Evolutionary conservation across 306 rosid genomes (phyloP), one percentile per base, ranked within the genome.

Genomic region (Canavalia gladiata): DNA sequence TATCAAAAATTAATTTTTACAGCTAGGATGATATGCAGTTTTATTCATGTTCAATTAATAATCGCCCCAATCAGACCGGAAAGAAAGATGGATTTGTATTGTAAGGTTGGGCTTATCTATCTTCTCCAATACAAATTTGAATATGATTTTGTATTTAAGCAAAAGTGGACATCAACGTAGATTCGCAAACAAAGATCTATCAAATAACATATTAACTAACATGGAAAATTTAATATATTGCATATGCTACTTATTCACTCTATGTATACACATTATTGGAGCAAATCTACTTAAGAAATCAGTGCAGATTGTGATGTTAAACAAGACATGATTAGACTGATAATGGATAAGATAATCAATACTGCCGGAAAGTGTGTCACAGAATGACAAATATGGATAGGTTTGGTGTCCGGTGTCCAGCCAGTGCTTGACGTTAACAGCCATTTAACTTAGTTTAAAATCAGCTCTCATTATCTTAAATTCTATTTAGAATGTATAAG

Each of bases 221-320:
- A 64, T 6, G 70, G 47, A n/a, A 64, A 37, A 37, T 12, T 4
- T 18, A 12, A 11, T 12, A 60, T 62, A 4, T 33, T 62, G 68
- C 45, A 5, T 60, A 9, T 34, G 9, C 28, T 34, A 33, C 8
- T 68, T 47, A 70, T 11, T 47, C 45, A 8, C 9, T 46, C 74
- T 69, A 68, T 35, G 39, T 9, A 52, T 72, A 73, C 29, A 47
- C 56, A 74, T 74, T 55, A 39, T 52, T 55, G 41, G 66, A 74
- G 43, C 43, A 74, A 25, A 42, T 41, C 29, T 74, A 55, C n/a
- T 12, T 7, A 72, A 49, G 68, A 42, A 42, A 28, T 41, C 18
- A 74, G 6, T 57, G 57, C 10, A 29, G 2, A 42, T 10, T 1
- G 30, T 29, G 45, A 43, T 74, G 25, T 58, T 39, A 56, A 56